Conservation (phyloP, 1,139 yeast species). For the Diutina catenulata region DNA sequence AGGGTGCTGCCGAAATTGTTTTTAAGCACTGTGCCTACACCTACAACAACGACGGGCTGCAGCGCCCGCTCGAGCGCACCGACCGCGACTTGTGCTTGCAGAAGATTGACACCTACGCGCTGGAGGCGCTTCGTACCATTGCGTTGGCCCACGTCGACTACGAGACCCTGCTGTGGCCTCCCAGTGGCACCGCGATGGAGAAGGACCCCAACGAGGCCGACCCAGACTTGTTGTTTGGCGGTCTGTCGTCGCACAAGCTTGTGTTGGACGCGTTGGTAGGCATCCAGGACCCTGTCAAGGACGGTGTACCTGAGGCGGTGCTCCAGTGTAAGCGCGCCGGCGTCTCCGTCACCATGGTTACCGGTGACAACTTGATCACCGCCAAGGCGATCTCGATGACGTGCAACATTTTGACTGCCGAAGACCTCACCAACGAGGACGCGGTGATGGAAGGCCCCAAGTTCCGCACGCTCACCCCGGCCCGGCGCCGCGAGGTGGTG, state of each 20-base stretch:
- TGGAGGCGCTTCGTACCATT: constrained; percentile 72
- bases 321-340: constrained; percentile 81
- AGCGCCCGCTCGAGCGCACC: constrained; percentile 17
- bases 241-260: constrained; percentile 15
- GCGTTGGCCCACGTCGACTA: constrained; percentile 74
- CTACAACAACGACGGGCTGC: constrained; percentile 19
- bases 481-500: constrained; percentile 47
- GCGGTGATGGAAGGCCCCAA: constrained; percentile 89
- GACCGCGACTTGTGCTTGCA: constrained; percentile 23
- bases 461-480: constrained; percentile 54
- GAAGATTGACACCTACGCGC: constrained; percentile 56
- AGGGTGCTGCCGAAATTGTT: constrained; percentile 93
- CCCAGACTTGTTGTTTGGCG: constrained; percentile 31
- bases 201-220: constrained; percentile 30
- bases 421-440: constrained; percentile 37
- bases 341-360: constrained; percentile 92
- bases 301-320: constrained; percentile 86
- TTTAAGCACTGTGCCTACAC: constrained; percentile 45
- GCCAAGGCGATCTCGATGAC: constrained; percentile 83
- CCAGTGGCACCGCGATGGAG: constrained; percentile 25
- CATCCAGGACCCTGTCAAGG: constrained; percentile 86
- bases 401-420: constrained; percentile 65
- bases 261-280: constrained; percentile 70
- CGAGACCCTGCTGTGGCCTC: constrained; percentile 52
- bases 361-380: constrained; percentile 87